Evolutionary conservation across 768 basidiomycete species (phyloP), one percentile per base, ranked within the genome.

Genomic region (Termitomyces sp.): DNA sequence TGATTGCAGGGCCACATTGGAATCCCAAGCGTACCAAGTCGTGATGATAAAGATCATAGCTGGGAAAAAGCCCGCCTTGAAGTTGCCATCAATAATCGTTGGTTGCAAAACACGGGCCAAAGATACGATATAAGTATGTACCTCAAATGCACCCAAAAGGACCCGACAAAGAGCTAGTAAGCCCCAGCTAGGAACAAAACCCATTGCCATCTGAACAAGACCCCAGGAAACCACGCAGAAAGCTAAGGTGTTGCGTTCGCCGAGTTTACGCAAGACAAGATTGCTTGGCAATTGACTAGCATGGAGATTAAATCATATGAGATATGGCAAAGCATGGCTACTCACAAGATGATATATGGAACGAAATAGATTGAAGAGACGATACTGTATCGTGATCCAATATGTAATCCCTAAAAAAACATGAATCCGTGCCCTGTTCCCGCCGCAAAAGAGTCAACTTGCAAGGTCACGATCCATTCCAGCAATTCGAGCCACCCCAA

Each of bases 61-160:
- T 43, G 81, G 79, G 59, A 81, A 79, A 66, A 81, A 82, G 32
- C 79, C 79, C 10, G 79, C 78, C 80, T 82, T 56, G 16, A 24
- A 18, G 24, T 40, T 34, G 10, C 9, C 12, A 20, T 32, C 9
- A 22, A n/a, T 26, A 9, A n/a, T 36, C 22, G 5, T 30, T 37
- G 13, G 34, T 7, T 14, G 26, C 30, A 34, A 40, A 52, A 26
- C 9, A 44, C n/a, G 16, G 2, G 22, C 16, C 10, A 44, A 34
- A 26, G n/a, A 50, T 22, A 7, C 8, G 22, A 22, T 18, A 4
- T 27, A 44, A 24, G 4, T 26, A n/a, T n/a, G n/a, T n/a, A 79
- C 80, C 69, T 81, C 80, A 52, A 79, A 75, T 14, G 65, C 64
- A 52, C 79, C 80, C 34, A 81, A 70, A 22, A 80, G 60, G 5